These are phyloP conservation scores for Trichoderma polysporum DNA, from an alignment of 2,329 filamentous ascomycete genomes.

Conservation along the genomic window DNA sequence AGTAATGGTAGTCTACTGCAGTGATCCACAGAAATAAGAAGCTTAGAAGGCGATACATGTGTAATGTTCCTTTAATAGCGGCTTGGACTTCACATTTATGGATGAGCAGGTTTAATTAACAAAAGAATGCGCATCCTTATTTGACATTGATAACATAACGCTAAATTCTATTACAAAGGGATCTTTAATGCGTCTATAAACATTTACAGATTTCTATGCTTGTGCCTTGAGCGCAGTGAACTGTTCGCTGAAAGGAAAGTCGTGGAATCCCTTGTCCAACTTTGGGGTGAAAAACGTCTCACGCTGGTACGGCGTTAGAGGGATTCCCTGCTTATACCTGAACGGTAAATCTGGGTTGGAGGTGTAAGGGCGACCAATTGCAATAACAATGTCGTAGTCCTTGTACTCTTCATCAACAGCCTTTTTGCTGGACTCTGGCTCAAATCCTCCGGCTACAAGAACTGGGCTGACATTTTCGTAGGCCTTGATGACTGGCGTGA, in stretches of 20 bases:
- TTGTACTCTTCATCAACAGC: conserved; percentile 7
- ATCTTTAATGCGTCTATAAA: background rate
- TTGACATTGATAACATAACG: background rate
- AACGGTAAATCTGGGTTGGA: conserved; percentile 15
- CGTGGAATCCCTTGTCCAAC: conserved; percentile 8
- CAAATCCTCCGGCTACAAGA: background rate
- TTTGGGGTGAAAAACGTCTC: conserved; percentile 10
- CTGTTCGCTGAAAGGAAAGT: conserved; percentile 12
- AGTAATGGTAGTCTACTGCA: background rate
- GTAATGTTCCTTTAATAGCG: background rate
- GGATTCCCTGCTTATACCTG: conserved; percentile 8
- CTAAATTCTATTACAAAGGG: background rate
- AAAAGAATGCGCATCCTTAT: too few relatives aligned
- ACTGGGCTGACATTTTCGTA: conserved; percentile 1
- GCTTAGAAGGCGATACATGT: background rate
- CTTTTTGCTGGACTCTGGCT: conserved; percentile 8
- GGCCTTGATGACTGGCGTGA: conserved; percentile 3
- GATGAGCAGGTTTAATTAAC: background rate
- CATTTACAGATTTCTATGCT: background rate
- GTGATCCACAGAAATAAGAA: background rate
- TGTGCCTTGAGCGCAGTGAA: background rate
- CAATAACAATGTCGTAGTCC: conserved; percentile 8
- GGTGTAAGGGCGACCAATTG: conserved; percentile 10
- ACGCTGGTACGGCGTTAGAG: conserved; percentile 1
- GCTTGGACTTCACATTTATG: background rate